phyloP scores from a whole-genome alignment of 2,329 filamentous ascomycete genomes.

The Hypoxylon sp. region DNA sequence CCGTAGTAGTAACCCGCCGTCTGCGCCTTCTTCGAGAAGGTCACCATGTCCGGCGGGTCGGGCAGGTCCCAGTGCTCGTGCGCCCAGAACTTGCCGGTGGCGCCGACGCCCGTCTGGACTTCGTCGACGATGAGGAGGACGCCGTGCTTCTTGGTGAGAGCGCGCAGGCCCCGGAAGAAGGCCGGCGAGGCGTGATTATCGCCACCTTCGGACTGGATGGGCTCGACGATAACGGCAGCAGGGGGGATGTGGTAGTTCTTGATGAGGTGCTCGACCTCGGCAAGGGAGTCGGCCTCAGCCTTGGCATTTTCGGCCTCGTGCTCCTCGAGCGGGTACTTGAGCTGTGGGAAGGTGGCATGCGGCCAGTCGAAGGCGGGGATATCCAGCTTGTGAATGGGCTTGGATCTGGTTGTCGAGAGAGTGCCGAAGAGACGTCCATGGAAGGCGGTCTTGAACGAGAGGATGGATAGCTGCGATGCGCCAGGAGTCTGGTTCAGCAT shows the following conservation, averaged over 20 bases:
- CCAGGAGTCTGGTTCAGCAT: conserved; percentile 88
- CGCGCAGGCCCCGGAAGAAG: conserved; percentile 89
- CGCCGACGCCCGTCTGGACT: conserved; percentile 93
- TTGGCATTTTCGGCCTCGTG: conserved; percentile 84
- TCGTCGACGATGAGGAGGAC: conserved; percentile 93
- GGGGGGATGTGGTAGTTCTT: conserved; percentile 83
- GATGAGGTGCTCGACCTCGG: conserved; percentile 87
- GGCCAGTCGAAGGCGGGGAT: conserved; percentile 97
- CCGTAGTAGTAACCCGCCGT: conserved; percentile 94
- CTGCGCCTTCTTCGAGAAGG: conserved; percentile 96
- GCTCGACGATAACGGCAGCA: conserved; percentile 87
- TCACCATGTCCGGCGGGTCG: conserved; percentile 90
- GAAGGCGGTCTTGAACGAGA: conserved; percentile 91
- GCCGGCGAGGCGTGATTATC: conserved; percentile 92
- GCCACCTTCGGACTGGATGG: conserved; percentile 92
- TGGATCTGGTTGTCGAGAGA: conserved; percentile 90
- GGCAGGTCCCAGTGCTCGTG: conserved; percentile 93
- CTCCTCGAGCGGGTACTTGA: conserved; percentile 89
- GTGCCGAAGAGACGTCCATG: conserved; percentile 92
- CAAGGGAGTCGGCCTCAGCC: conserved; percentile 84
- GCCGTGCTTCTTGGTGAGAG: conserved; percentile 81
- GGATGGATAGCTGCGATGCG: conserved; percentile 83
- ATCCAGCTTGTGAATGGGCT: conserved; percentile 95
- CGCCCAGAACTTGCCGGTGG: conserved; percentile 95
- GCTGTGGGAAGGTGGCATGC: conserved; percentile 85